Conservation (phyloP, 495 filamentous ascomycete species). For the Penicillium coffeae region DNA sequence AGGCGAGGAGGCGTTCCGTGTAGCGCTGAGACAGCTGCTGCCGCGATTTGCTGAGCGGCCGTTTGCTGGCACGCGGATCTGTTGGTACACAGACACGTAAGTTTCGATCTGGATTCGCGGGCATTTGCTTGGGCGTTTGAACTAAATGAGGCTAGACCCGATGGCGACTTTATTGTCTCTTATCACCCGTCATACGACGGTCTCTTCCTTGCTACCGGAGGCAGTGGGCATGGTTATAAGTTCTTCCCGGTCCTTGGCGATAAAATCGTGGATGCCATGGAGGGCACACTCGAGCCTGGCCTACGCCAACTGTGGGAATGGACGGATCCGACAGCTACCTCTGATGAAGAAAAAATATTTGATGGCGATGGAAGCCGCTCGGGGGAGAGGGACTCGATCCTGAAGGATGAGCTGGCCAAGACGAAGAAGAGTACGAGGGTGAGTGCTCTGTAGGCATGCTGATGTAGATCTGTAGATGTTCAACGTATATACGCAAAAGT, state of each 20-base stretch:
- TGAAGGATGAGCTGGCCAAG: conserved; percentile 42
- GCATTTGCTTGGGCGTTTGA: not conserved
- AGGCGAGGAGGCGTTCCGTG: conserved; percentile 57
- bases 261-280: conserved; percentile 65
- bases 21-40: conserved; percentile 57
- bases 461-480: not conserved
- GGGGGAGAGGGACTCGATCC: conserved; percentile 23
- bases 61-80: conserved; percentile 69
- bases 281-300: conserved; percentile 51
- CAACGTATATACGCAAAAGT: not conserved
- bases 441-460: conserved; percentile 21
- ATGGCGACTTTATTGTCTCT: conserved; percentile 74
- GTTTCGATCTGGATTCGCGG: conserved; percentile 3
- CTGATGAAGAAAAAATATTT: conserved; percentile 26
- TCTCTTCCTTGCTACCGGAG: conserved; percentile 79
- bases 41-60: conserved; percentile 60
- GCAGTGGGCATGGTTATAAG: conserved; percentile 84
- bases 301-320: conserved; percentile 68
- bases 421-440: conserved; percentile 22
- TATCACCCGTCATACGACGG: conserved; percentile 65
- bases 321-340: conserved; percentile 30
- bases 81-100: conserved; percentile 85
- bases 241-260: conserved; percentile 84
- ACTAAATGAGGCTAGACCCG: conserved; percentile 36
- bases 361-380: conserved; percentile 51